These are phyloP conservation scores for Trichopus zeylanicus DNA, from an alignment of 116 monocot genomes.

Conservation along the genomic window DNA sequence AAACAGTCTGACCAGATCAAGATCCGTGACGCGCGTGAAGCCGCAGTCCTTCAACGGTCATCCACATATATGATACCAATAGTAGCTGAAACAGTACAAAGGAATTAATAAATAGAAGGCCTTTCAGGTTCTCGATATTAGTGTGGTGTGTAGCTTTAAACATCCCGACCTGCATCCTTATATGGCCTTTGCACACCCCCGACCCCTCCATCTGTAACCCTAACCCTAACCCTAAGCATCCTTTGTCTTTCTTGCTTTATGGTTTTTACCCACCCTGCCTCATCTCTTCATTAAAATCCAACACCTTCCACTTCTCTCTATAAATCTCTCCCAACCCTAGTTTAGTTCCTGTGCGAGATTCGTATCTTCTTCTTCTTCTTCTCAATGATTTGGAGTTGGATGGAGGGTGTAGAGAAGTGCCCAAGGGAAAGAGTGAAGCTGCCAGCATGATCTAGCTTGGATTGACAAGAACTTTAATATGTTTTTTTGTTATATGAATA, in stretches of 20 bases:
- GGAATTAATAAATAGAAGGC: neutral
- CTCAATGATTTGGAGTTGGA: neutral
- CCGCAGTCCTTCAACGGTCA: neutral
- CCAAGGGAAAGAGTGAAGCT: conserved; percentile 27
- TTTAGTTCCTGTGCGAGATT: neutral
- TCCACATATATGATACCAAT: neutral
- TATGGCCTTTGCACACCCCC: neutral
- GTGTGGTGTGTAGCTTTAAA: conserved; percentile 12
- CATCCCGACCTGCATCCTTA: conserved; percentile 2
- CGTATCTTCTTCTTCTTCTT: neutral
- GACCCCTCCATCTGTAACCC: conserved; percentile 3
- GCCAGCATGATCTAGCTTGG: conserved; percentile 41
- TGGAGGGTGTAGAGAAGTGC: conserved; percentile 8
- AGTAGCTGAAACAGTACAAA: neutral
- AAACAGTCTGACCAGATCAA: too few relatives aligned
- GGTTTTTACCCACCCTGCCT: neutral
- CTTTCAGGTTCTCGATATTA: conserved; percentile 7
- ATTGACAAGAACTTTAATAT: too few relatives aligned
- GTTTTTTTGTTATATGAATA: too few relatives aligned
- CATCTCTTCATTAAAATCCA: too few relatives aligned
- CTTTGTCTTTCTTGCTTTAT: neutral
- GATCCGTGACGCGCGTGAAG: neutral
- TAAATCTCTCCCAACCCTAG: neutral
- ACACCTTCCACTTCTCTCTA: neutral
- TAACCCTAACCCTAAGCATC: conserved; percentile 15